Evolutionary conservation across 1,284 basidiomycete genomes (phyloP).

Genomic region (Marasmius tenuissimus): DNA sequence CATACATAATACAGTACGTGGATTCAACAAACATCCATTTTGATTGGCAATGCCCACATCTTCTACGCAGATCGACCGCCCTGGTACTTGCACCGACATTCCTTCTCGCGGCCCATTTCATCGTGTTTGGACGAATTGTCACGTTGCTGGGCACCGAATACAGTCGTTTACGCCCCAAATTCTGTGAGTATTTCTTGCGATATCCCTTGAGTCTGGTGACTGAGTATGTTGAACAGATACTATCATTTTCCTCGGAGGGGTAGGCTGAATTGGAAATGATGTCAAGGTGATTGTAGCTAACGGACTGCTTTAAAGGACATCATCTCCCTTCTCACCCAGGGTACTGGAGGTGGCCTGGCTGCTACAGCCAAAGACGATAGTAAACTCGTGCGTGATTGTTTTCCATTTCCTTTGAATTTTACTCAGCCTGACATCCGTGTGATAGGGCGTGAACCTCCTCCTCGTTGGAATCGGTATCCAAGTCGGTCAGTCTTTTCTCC

Average conservation of each 20-base stretch:
- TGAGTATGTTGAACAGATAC: conserved; percentile 22
- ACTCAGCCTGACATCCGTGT: too few species aligned
- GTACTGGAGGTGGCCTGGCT: conserved; percentile 52
- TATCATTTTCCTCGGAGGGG: background rate
- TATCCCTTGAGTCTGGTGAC: background rate
- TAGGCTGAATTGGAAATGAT: background rate
- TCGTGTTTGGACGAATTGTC: conserved; percentile 50
- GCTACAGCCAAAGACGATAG: conserved; percentile 22
- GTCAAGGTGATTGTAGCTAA: background rate
- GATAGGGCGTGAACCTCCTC: conserved; percentile 32
- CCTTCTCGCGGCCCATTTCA: conserved; percentile 51
- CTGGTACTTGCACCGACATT: conserved; percentile 49
- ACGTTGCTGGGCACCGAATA: conserved; percentile 40
- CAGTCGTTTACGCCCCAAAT: conserved; percentile 40
- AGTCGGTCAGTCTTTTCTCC: conserved; percentile 8
- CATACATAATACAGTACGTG: conserved; percentile 36
- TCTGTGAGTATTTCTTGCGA: conserved; percentile 34
- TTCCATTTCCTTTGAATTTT: too few species aligned
- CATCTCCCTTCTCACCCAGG: conserved; percentile 52
- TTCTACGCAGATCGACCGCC: conserved; percentile 1
- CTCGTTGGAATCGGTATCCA: conserved; percentile 32
- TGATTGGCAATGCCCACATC: background rate
- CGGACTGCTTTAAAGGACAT: conserved; percentile 38
- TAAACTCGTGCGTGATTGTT: background rate
- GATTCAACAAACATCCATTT: background rate